phyloP scores from a whole-genome alignment of 441 rosid species.

The Populus hybrid region DNA sequence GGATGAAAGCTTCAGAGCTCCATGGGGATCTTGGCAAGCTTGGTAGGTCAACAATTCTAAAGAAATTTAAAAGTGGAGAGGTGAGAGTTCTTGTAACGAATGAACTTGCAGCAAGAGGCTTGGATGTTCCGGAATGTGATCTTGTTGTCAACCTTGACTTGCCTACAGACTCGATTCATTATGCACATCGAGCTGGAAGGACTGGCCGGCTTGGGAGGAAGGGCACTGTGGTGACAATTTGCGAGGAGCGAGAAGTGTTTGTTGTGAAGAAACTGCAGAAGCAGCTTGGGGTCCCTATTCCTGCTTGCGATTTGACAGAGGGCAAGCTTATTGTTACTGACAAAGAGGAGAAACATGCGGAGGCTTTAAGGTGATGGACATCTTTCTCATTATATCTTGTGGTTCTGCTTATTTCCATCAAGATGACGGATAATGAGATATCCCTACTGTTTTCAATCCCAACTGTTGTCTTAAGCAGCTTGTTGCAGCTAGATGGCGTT shows the following conservation, averaged over 20 bases:
- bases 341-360: slow-evolving; percentile 35
- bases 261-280: too few species aligned
- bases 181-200: too few species aligned
- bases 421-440: not conserved
- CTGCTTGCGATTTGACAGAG: slow-evolving; percentile 70
- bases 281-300: slow-evolving; percentile 32
- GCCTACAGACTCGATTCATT: too few species aligned
- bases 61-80: slow-evolving; percentile 23
- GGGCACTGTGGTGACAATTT: too few species aligned
- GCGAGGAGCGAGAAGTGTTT: too few species aligned
- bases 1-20: slow-evolving; percentile 76
- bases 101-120: too few species aligned
- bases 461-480: not conserved
- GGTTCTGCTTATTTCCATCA: not conserved
- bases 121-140: too few species aligned
- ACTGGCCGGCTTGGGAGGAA: too few species aligned
- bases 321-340: slow-evolving; percentile 63
- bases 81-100: too few species aligned
- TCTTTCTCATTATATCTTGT: not conserved
- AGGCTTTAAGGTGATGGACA: slow-evolving; percentile 17
- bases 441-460: not conserved
- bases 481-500: not conserved
- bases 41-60: slow-evolving; percentile 71
- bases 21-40: slow-evolving; percentile 96
- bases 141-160: too few species aligned